Evolutionary conservation across 108 stramenopile species (phyloP), one percentile per base, ranked within the genome.

Genomic region (Cafeteria roenbergensis): DNA sequence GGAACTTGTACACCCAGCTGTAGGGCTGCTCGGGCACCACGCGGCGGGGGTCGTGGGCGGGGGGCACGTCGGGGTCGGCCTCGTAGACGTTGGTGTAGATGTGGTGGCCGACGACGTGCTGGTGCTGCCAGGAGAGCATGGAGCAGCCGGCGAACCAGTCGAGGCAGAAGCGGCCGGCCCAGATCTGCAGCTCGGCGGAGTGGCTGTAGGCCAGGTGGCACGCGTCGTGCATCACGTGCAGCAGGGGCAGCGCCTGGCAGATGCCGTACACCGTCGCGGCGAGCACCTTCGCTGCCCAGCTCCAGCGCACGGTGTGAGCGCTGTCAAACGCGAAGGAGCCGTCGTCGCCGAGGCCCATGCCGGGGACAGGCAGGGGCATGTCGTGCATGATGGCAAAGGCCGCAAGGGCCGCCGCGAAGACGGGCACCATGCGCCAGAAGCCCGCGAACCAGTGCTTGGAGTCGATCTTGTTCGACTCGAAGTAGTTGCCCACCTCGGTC

Each of bases 31-130:
- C 64, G 67, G 69, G 38, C 30, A 75, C 74, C 48, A 77, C 38
- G 14, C 76, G 57, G 3, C 74, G 38, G 22, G 71, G 81, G 36
- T 81, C 77, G 29, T 51, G 33, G 29, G 63, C 65, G 58, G 74
- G 74, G 30, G 65, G 82, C 53, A 80, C 65, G 57, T 84, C 82
- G 22, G 83, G 83, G 37, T 80, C 85, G 26, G 37, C 71, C 56
- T 82, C 82, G 63, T 82, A 73, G 1, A 88, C 60, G 70, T 87
- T 88, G 30, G 87, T 88, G 74, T 86, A 88, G 22, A 85, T 82
- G 73, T 88, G 87, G 75, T 88, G 87, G 6, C 87, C 86, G n/a
- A 88, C 61, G 68, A 84, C 81, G 64, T 88, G 87, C 72, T 87
- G 83, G 27, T 81, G 25, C 63, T 84, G 78, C 83, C 83, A 84